Conservation (phyloP, 2,329 filamentous ascomycete species). For the Plectosphaerella cucumerina region DNA sequence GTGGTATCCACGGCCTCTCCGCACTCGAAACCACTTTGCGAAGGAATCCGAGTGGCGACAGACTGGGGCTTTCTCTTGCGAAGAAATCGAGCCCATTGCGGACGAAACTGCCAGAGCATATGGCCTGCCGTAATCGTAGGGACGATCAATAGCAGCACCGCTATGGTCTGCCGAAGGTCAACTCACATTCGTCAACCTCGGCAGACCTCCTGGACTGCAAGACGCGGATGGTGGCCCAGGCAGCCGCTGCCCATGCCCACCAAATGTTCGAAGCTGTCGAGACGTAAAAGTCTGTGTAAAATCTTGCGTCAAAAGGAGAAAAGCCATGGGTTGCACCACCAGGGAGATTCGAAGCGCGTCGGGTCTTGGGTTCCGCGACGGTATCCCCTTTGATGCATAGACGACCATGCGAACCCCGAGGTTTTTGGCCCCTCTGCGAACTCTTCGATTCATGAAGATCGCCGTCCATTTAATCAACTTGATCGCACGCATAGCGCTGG, state of each 20-base stretch:
- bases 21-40: no score
- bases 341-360: background rate
- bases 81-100: no score
- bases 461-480: background rate
- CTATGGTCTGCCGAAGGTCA: background rate
- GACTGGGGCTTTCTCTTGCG: no score
- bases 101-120: background rate
- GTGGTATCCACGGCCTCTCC: no score
- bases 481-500: background rate
- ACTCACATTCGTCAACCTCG: background rate
- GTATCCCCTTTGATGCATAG: background rate
- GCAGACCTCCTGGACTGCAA: background rate
- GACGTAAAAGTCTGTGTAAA: background rate
- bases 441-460: no score
- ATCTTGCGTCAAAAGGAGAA: background rate
- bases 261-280: background rate
- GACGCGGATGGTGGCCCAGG: background rate
- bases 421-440: background rate
- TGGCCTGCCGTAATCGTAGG: background rate
- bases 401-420: background rate
- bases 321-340: background rate
- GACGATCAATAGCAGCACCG: background rate
- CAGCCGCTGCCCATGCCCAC: background rate
- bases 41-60: no score
- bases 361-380: background rate